These are phyloP conservation scores for Solanum neorickii DNA, from an alignment of 257 asterid species.

Conservation along the genomic window DNA sequence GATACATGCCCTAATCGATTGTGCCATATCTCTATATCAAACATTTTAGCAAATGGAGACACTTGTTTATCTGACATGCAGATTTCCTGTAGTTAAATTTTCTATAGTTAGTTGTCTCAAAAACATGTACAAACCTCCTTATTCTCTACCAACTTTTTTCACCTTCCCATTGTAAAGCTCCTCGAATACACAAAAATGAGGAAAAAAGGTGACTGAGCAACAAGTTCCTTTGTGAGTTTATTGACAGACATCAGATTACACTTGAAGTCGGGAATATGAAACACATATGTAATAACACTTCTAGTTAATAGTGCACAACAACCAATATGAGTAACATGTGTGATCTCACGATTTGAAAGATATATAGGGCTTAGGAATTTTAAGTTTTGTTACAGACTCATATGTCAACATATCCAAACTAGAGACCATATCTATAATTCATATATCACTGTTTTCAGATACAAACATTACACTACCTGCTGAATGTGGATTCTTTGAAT, in stretches of 20 bases:
- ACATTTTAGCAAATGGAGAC: too few relatives aligned
- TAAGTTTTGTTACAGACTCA: neutral
- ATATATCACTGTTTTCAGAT: neutral
- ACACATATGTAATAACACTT: neutral
- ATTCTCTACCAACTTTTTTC: neutral
- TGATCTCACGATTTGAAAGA: neutral
- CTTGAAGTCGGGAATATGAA: neutral
- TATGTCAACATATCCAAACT: neutral
- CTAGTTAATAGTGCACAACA: neutral
- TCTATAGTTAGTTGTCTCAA: too few relatives aligned
- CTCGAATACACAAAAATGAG: neutral
- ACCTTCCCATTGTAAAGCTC: neutral
- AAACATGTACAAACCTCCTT: too few relatives aligned
- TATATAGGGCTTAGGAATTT: neutral
- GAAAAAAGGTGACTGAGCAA: neutral
- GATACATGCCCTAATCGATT: neutral
- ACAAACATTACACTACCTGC: too few relatives aligned
- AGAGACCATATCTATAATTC: too few relatives aligned
- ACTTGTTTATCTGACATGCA: neutral
- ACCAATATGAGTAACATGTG: neutral
- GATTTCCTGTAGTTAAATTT: too few relatives aligned
- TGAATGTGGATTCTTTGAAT: neutral
- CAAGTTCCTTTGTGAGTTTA: neutral
- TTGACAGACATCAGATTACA: neutral
- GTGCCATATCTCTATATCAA: neutral